phyloP scores from a whole-genome alignment of 2,329 filamentous ascomycete genomes.

The Microdochium bolleyi region DNA sequence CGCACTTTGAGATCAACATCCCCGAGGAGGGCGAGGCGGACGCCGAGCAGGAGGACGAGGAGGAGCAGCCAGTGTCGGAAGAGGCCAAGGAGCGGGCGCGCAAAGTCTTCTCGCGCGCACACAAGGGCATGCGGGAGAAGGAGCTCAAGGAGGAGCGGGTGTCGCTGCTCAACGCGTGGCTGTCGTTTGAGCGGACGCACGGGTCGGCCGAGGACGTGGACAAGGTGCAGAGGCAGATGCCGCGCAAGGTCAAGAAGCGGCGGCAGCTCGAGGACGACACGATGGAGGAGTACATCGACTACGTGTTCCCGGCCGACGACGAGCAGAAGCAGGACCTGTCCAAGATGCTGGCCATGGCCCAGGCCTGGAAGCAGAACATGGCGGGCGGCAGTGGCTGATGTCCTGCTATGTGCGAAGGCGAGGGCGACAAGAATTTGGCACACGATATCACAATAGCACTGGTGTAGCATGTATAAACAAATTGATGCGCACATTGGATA shows the following conservation, averaged over 20 bases:
- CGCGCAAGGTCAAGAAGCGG: slow-evolving; percentile 83
- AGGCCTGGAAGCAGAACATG: slow-evolving; percentile 72
- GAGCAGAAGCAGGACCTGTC: slow-evolving; percentile 76
- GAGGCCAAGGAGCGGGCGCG: slow-evolving; percentile 77
- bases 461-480: too few relatives aligned
- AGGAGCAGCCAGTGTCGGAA: slow-evolving; percentile 66
- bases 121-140: slow-evolving; percentile 80
- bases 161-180: slow-evolving; percentile 83
- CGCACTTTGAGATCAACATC: slow-evolving; percentile 95
- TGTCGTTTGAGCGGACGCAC: slow-evolving; percentile 82
- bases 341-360: slow-evolving; percentile 76
- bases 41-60: slow-evolving; percentile 46
- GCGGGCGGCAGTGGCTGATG: slow-evolving; percentile 11
- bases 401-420: too few relatives aligned
- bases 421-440: too few relatives aligned
- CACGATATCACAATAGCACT: background rate
- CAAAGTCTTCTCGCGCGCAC: slow-evolving; percentile 75
- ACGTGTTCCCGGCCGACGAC: slow-evolving; percentile 94
- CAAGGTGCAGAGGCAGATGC: slow-evolving; percentile 88
- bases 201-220: slow-evolving; percentile 69
- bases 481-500: too few relatives aligned
- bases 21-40: slow-evolving; percentile 61
- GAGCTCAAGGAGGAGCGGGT: slow-evolving; percentile 94
- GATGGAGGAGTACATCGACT: slow-evolving; percentile 96
- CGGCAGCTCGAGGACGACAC: slow-evolving; percentile 86